Percentiles rank a stretch among this genome's conserved stretches.
phyloP scores from a whole-genome alignment of 257 asterid species.

The Primulina tabacum region DNA sequence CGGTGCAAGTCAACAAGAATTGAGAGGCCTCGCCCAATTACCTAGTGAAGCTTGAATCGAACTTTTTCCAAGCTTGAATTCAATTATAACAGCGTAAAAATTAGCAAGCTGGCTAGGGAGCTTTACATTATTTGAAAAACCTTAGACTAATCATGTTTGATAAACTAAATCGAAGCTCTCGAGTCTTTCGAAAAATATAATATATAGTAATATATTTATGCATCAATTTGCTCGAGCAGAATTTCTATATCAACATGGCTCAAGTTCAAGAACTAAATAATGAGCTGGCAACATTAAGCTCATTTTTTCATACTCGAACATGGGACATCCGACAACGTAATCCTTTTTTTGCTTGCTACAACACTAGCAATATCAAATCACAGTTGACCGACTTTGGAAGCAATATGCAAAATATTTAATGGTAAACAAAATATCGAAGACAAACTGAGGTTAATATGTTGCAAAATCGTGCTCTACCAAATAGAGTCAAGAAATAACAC shows the following conservation, averaged over 20 bases:
- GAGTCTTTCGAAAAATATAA: not conserved
- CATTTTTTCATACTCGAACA: not conserved
- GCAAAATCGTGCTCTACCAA: not conserved
- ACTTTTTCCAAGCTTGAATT: not conserved
- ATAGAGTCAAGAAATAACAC: constrained; percentile 37
- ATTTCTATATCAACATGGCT: not conserved
- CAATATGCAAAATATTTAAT: not conserved
- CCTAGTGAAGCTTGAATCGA: too few species aligned
- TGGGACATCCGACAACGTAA: not conserved
- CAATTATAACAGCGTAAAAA: too few species aligned
- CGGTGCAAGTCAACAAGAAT: not conserved
- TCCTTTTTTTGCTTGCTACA: not conserved
- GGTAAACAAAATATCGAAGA: not conserved
- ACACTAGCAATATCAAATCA: too few species aligned
- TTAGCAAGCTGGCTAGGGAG: too few species aligned
- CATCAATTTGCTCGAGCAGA: not conserved
- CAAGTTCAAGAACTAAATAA: not conserved
- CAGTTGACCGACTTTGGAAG: not conserved
- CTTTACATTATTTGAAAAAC: too few species aligned
- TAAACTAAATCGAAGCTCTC: too few species aligned
- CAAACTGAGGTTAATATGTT: not conserved
- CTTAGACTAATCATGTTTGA: too few species aligned
- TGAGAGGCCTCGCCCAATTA: too few species aligned
- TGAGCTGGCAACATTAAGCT: not conserved
- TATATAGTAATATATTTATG: too few species aligned